Evolutionary conservation across 768 basidiomycete genomes (phyloP).

Genomic region (Obba rivulosa): DNA sequence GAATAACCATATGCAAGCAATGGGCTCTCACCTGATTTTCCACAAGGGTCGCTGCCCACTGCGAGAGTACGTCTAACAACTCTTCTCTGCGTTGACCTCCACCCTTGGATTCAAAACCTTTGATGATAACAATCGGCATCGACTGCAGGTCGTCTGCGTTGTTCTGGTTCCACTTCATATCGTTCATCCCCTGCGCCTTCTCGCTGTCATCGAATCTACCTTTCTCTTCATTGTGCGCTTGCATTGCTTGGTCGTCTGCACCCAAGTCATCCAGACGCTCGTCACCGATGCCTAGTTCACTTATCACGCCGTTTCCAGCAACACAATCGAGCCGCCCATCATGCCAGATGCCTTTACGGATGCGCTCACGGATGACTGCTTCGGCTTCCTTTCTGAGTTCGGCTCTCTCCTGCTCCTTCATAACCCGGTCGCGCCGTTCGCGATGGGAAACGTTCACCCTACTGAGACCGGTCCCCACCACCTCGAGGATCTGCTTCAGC

Average conservation of each 20-base stretch:
- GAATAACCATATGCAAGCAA: conserved; percentile 1
- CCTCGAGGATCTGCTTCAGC: conserved; percentile 76
- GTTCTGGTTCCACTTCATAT: conserved; percentile 25
- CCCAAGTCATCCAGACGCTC: conserved; percentile 46
- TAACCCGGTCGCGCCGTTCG: conserved; percentile 33
- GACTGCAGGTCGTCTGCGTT: conserved; percentile 47
- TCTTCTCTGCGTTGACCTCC: conserved; percentile 57
- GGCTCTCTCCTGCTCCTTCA: conserved; percentile 30
- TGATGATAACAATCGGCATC: conserved; percentile 83
- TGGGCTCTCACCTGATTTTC: conserved; percentile 75
- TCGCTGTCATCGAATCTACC: background rate
- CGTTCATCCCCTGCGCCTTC: conserved; percentile 9
- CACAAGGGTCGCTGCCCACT: conserved; percentile 80
- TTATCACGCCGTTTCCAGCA: conserved; percentile 82
- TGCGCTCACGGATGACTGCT: conserved; percentile 36
- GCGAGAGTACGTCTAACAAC: conserved; percentile 65
- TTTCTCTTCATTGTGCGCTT: conserved; percentile 4
- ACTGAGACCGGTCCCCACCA: conserved; percentile 68
- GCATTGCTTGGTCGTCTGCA: conserved; percentile 12
- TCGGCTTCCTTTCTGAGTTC: conserved; percentile 34
- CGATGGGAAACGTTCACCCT: conserved; percentile 51
- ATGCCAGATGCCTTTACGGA: conserved; percentile 70
- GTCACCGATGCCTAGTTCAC: conserved; percentile 80
- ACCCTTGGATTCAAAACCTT: conserved; percentile 63
- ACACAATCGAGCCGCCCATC: conserved; percentile 83